Evolutionary conservation across 495 filamentous ascomycete genomes (phyloP).

Genomic region (Platismatia glauca): DNA sequence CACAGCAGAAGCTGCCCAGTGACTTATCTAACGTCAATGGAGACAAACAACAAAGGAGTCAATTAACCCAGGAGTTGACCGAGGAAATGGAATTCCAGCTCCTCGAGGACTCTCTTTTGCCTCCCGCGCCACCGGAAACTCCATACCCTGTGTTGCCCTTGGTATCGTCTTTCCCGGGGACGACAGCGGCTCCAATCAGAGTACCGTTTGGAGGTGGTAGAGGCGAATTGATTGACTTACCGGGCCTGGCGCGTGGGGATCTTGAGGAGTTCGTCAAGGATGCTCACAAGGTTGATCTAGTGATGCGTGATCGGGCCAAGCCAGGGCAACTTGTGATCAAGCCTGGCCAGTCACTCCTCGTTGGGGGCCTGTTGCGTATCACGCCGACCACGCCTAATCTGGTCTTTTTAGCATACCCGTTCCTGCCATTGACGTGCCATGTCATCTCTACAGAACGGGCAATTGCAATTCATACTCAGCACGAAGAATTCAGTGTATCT

Average conservation of each 20-base stretch:
- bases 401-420: slow-evolving; percentile 65
- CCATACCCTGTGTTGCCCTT: slow-evolving; percentile 71
- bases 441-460: slow-evolving; percentile 72
- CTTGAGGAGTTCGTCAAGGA: slow-evolving; percentile 59
- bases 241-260: slow-evolving; percentile 66
- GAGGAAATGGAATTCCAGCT: not conserved
- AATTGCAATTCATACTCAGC: slow-evolving; percentile 51
- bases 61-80: not conserved
- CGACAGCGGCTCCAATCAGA: slow-evolving; percentile 88
- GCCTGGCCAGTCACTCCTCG: slow-evolving; percentile 70
- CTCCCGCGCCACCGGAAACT: slow-evolving; percentile 61
- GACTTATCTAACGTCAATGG: not conserved
- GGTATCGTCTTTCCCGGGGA: slow-evolving; percentile 80
- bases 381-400: slow-evolving; percentile 59
- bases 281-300: slow-evolving; percentile 53
- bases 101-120: slow-evolving; percentile 45
- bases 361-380: slow-evolving; percentile 78
- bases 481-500: slow-evolving; percentile 43
- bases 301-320: slow-evolving; percentile 63
- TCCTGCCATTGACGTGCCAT: slow-evolving; percentile 65
- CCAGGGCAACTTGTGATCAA: slow-evolving; percentile 63
- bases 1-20: not conserved
- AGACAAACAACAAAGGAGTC: not conserved
- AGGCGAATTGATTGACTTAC: slow-evolving; percentile 91
- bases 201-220: slow-evolving; percentile 74